Base-by-base conservation (phyloP, 306 rosid species). In the Aeschynomene evenia region DNA sequence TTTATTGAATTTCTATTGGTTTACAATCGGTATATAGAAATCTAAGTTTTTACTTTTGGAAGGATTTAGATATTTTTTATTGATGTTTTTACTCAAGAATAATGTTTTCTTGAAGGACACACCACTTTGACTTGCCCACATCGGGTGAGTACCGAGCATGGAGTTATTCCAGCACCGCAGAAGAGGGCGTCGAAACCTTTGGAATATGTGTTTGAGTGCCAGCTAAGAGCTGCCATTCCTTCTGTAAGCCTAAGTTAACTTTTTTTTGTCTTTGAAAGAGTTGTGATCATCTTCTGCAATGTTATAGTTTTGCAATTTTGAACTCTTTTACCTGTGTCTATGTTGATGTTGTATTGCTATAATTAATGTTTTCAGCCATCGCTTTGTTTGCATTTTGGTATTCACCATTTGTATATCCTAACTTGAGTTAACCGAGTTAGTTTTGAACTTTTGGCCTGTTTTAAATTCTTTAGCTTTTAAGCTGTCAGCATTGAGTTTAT, bases 91-190 rank as follows among this genome's bases (percentile, higher is more conserved):
- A n/a, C 6, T 45, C 16, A 14, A 43, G 50, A 43, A 43, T 4
- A 43, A 4, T 14, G 18, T 14, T 14, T 43, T 43, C n/a, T n/a
- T 81, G 79, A 76, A 93, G 98, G 98, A 31, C 98, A 93, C 62
- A 93, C 98, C 42, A 93, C 98, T 19, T 70, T 90, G 86, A 75
- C 86, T 61, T 93, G 98, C 81, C 98, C 98, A 0, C 97, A 93
- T 77, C 88, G 89, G 9, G 89, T 79, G 75, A 80, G 91, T 50
- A 85, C 96, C 21, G 96, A 93, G 73, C 81, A 69, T 76, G 98
- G 98, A 59, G 98, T 93, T 52, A 33, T 88, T 65, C 98, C 97
- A 6, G 90, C 98, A 16, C 81, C 93, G 6, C 89, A 63, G 60
- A 90, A 76, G 72, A 79, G 68, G 72, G 70, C 86, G 43, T 46